A percentile compares a stretch with the other conserved stretches of the same genome.
Conservation (phyloP, 2,329 filamentous ascomycete species). For the Fusarium verrucosum region DNA sequence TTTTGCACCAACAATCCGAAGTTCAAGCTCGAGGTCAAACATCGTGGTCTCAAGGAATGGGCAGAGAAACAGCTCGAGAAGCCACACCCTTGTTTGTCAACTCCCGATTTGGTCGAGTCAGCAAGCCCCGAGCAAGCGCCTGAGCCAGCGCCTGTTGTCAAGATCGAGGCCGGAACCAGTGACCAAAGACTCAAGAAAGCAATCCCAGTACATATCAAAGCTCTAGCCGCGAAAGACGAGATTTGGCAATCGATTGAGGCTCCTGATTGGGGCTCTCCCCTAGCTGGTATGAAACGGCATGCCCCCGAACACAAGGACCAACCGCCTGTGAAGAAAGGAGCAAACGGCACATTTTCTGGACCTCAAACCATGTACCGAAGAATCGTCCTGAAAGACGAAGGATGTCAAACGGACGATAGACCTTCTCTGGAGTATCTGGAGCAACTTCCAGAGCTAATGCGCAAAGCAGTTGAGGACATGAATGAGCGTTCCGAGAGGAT, state of each 20-base stretch:
- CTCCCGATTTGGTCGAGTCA: background rate
- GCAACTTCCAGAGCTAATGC: background rate
- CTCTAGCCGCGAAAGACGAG: fast-evolving
- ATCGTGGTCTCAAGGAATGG: slow-evolving; percentile 7
- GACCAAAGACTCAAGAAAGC: background rate
- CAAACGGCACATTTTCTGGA: background rate
- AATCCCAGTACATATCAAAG: fast-evolving
- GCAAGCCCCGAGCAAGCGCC: background rate
- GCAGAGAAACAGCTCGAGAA: background rate
- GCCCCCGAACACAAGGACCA: background rate
- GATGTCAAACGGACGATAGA: slow-evolving; percentile 10
- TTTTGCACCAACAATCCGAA: fast-evolving
- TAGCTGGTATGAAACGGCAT: background rate
- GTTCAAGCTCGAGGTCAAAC: background rate
- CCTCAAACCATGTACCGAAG: background rate
- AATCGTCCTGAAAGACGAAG: background rate
- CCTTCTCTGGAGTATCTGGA: background rate
- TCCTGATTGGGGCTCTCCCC: too few relatives aligned
- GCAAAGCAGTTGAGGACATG: background rate
- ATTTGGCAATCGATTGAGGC: slow-evolving; percentile 10
- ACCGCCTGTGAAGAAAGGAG: background rate
- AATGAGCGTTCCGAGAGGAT: background rate
- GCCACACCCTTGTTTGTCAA: background rate
- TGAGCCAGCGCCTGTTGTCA: background rate
- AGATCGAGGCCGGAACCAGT: background rate